phyloP scores from a whole-genome alignment of 768 basidiomycete genomes.

The Auricularia cornea region DNA sequence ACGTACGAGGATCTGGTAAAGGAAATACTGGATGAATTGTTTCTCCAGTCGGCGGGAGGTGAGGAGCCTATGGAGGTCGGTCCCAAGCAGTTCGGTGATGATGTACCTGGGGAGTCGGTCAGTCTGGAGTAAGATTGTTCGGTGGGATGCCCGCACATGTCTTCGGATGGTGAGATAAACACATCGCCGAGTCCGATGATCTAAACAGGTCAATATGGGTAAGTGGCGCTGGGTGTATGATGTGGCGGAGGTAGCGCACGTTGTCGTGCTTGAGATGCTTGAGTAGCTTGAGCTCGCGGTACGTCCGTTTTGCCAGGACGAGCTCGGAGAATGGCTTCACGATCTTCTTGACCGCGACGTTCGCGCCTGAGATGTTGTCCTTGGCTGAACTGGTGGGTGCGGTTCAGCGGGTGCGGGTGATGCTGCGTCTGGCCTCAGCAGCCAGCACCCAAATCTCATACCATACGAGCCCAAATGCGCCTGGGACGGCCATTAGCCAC shows the following conservation, averaged over 20 bases:
- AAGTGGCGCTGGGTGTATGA: neutral
- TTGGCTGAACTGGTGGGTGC: conserved; percentile 24
- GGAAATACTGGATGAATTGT: conserved; percentile 99
- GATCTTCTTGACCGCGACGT: conserved; percentile 42
- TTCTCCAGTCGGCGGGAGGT: conserved; percentile 97
- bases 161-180: conserved; percentile 29
- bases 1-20: conserved; percentile 82
- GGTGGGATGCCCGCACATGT: conserved; percentile 12
- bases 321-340: conserved; percentile 37
- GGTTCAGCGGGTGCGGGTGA: neutral
- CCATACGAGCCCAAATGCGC: conserved; percentile 98
- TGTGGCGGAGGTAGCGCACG: conserved; percentile 14
- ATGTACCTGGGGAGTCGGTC: conserved; percentile 20
- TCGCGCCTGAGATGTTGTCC: conserved; percentile 30
- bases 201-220: conserved; percentile 11
- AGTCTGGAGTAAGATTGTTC: neutral
- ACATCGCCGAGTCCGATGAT: conserved; percentile 40
- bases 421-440: neutral
- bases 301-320: conserved; percentile 36
- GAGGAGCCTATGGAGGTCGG: conserved; percentile 86
- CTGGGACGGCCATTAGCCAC: conserved; percentile 28
- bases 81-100: conserved; percentile 85
- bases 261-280: conserved; percentile 11
- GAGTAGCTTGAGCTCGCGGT: conserved; percentile 36
- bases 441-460: conserved; percentile 26